Base-by-base conservation (phyloP, 1,139 yeast genomes). In the Pichia sp. region DNA sequence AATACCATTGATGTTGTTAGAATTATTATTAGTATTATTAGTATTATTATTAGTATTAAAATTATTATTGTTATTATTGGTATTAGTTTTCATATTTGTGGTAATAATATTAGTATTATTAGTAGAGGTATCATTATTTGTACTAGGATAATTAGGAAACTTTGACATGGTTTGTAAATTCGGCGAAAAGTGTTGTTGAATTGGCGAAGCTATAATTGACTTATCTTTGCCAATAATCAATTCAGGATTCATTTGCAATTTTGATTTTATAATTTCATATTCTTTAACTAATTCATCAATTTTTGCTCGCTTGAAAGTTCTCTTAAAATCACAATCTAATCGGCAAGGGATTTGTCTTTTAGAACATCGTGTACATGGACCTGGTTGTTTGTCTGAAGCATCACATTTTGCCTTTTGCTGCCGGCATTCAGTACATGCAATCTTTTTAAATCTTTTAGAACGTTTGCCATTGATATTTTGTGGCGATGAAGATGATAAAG, bases 351-450 rank as follows among this genome's bases (percentile, higher is more conserved):
- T 69, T 7, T 78, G 76, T 57, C 86, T 79, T 60, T 84, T 85
- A 12, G 67, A 59, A 61, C 97, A 92, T 51, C 96, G 69, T 0
- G 90, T 69, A 58, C 98, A 92, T 1, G 96, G 85, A 16, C 70
- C 69, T 0, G 96, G 96, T 37, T 79, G 77, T 45, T 70, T 73
- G 50, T 83, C 89, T 51, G 75, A 79, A 9, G 96, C 95, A 62
- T 87, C 95, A 65, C 97, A 92, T 53, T 82, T 78, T 26, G 92
- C 72, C 65, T 92, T 92, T 61, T 92, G 98, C 63, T 92, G 98
- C 22, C 98, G 76, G 61, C 98, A 92, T 60, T 90, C 96, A 3
- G 87, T 89, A 68, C 98, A 92, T 0, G 97, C 97, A 62, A 89
- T 80, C 51, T 82, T 74, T 59, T 81, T 82, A 9, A 41, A 45